Evolutionary conservation across 2,329 filamentous ascomycete genomes (phyloP).

Genomic region (Diaporthe sp.): DNA sequence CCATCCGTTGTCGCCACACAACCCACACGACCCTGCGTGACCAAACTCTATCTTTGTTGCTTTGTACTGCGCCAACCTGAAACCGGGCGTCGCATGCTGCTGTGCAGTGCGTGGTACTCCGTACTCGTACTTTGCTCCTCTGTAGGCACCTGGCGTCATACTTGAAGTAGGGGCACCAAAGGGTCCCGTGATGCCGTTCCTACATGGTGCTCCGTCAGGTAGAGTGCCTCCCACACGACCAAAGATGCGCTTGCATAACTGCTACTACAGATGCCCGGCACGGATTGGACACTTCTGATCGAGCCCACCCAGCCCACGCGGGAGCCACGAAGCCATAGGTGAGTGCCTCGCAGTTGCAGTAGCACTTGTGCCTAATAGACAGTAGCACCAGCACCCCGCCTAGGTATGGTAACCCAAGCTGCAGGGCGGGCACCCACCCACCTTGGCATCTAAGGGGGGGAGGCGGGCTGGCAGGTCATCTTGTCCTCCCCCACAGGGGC

Average conservation of each 20-base stretch:
- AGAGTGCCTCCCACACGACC: conserved; percentile 38
- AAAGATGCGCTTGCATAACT: conserved; percentile 16
- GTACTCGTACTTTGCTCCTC: background rate
- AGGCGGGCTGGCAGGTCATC: background rate
- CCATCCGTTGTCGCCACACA: background rate
- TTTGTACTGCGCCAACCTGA: conserved; percentile 11
- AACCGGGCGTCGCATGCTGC: conserved; percentile 23
- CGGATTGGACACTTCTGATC: conserved; percentile 5
- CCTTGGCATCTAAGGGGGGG: background rate
- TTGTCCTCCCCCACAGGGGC: conserved; percentile 21
- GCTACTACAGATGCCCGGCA: background rate
- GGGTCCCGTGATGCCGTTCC: conserved; percentile 35
- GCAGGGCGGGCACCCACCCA: background rate
- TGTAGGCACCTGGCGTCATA: conserved; percentile 9
- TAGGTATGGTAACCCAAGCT: background rate
- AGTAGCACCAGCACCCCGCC: background rate
- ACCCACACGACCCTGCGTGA: conserved; percentile 8
- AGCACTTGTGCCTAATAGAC: conserved; percentile 8
- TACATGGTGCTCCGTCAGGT: conserved; percentile 10
- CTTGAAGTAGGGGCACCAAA: background rate
- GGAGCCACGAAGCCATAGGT: conserved; percentile 2
- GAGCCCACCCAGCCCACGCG: conserved; percentile 9
- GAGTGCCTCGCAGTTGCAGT: conserved; percentile 1
- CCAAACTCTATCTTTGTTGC: conserved; percentile 27
- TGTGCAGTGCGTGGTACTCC: background rate